These are phyloP conservation scores for Lentinula novae-zelandiae DNA, from an alignment of 1,284 basidiomycete genomes.

Conservation along the genomic window DNA sequence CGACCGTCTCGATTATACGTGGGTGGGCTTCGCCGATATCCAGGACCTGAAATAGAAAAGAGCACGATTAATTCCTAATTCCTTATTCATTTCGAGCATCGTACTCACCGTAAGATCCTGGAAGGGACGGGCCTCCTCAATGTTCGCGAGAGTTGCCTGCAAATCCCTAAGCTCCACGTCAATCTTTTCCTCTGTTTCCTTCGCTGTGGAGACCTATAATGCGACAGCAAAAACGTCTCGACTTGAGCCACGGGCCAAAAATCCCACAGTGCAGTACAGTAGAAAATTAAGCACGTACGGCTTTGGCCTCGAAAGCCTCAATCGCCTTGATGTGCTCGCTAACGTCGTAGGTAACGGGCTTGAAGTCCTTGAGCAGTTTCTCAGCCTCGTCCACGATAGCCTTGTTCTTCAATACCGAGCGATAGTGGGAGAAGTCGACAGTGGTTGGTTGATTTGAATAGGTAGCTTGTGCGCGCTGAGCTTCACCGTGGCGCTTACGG, in stretches of 20 bases:
- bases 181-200: slow-evolving; percentile 90
- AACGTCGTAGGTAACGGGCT: slow-evolving; percentile 97
- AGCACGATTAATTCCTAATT: background rate
- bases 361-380: slow-evolving; percentile 87
- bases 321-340: slow-evolving; percentile 91
- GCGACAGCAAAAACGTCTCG: background rate
- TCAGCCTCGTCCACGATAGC: slow-evolving; percentile 91
- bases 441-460: slow-evolving; percentile 76
- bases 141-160: slow-evolving; percentile 93
- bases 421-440: slow-evolving; percentile 91
- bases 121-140: slow-evolving; percentile 96
- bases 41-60: slow-evolving; percentile 53
- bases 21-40: slow-evolving; percentile 94
- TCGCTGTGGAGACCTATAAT: slow-evolving; percentile 81
- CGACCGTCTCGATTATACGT: slow-evolving; percentile 88
- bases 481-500: slow-evolving; percentile 92
- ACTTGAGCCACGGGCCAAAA: background rate
- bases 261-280: background rate
- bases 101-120: slow-evolving; percentile 87
- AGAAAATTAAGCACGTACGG: slow-evolving; percentile 55
- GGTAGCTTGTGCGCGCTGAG: slow-evolving; percentile 72
- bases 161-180: slow-evolving; percentile 91
- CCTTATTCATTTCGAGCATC: slow-evolving; percentile 1
- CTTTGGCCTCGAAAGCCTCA: slow-evolving; percentile 95
- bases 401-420: slow-evolving; percentile 89